Conservation (phyloP, 2,329 filamentous ascomycete genomes). For the Fusarium pseudograminearum region DNA sequence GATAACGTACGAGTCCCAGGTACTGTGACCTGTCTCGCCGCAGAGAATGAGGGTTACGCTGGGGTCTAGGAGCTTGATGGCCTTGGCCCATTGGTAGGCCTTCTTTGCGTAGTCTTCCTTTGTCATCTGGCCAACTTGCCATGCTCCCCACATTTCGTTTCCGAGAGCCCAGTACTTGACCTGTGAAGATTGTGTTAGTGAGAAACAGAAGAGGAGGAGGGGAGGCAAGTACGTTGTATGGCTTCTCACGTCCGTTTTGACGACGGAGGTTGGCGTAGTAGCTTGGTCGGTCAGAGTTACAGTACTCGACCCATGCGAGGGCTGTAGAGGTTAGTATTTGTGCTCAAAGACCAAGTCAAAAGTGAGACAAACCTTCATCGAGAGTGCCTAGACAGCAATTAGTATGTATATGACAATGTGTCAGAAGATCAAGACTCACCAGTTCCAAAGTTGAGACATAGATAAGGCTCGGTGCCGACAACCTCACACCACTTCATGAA, state of each 20-base stretch:
- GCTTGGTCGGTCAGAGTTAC: conserved; percentile 81
- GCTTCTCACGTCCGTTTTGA: conserved; percentile 79
- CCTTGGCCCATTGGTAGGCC: conserved; percentile 78
- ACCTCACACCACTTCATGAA: conserved; percentile 84
- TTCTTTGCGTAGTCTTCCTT: conserved; percentile 77
- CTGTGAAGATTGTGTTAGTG: conserved; percentile 27
- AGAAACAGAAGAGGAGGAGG: rapidly evolving
- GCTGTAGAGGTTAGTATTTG: conserved; percentile 46
- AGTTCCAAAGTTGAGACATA: conserved; percentile 85
- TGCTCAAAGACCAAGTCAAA: rapidly evolving
- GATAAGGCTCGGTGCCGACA: conserved; percentile 81
- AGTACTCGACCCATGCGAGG: conserved; percentile 87
- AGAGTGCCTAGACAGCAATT: conserved; percentile 53
- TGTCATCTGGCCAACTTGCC: conserved; percentile 76
- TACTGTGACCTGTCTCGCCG: conserved; percentile 75
- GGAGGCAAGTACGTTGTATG: conserved; percentile 68
- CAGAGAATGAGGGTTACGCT: conserved; percentile 78
- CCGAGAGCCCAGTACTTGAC: conserved; percentile 89
- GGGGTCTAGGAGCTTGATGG: conserved; percentile 78
- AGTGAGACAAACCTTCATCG: conserved; percentile 48
- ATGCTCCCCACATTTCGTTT: conserved; percentile 77
- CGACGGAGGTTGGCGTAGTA: conserved; percentile 85
- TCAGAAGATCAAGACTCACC: conserved; percentile 54
- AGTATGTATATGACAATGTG: not conserved
- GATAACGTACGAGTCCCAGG: conserved; percentile 80